Evolutionary conservation across 2,329 filamentous ascomycete species (phyloP).

Genomic region (Calonectria pseudoturangicola): DNA sequence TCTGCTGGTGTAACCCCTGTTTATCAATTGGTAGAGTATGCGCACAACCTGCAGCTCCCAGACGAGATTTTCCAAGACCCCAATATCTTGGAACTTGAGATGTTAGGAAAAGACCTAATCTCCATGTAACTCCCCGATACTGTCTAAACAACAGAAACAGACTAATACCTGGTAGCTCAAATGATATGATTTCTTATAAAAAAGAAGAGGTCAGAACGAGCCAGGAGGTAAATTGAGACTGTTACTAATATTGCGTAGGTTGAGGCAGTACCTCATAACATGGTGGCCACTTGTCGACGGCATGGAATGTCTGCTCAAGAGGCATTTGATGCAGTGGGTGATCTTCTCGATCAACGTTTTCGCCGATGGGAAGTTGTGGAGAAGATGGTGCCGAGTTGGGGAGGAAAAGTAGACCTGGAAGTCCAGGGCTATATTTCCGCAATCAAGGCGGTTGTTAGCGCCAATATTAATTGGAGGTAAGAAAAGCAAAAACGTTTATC

Average conservation of each 20-base stretch:
- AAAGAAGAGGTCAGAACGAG: slow-evolving; percentile 11
- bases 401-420: not conserved
- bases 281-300: slow-evolving; percentile 10
- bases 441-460: not conserved
- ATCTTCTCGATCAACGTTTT: not conserved
- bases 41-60: not conserved
- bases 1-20: slow-evolving; percentile 2
- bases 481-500: not conserved
- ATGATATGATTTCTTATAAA: slow-evolving; percentile 13
- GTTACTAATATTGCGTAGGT: not conserved
- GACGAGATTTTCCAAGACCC: slow-evolving; percentile 9
- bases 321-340: slow-evolving; percentile 11
- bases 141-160: no score
- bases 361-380: slow-evolving; percentile 5
- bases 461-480: slow-evolving; percentile 10
- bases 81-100: not conserved
- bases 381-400: not conserved
- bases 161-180: not conserved
- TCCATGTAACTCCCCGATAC: not conserved
- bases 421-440: slow-evolving; percentile 1
- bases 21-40: slow-evolving; percentile 4
- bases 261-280: slow-evolving; percentile 4
- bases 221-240: not conserved
- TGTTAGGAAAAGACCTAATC: slow-evolving; percentile 1
- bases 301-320: slow-evolving; percentile 2